Base-by-base conservation (phyloP, 2,329 filamentous ascomycete species). In the Pseudogymnoascus sp. region DNA sequence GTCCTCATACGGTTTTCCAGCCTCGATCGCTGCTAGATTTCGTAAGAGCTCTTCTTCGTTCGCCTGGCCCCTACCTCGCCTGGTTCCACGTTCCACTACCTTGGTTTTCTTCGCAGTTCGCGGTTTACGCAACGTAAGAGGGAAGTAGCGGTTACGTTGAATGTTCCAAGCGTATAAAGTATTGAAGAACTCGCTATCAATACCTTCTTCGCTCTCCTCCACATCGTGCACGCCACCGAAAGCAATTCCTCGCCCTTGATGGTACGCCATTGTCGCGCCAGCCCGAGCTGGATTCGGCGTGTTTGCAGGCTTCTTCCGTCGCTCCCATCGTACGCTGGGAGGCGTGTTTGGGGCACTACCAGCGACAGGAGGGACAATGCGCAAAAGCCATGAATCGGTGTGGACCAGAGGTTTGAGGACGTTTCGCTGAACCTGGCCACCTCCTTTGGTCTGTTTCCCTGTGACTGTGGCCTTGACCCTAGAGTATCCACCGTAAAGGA, bases 141-240 rank as follows among this genome's bases (percentile, higher is more conserved):
- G 90, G 78, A 97, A 97, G 77, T 96, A 97, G 7, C 94, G 83
- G 72, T 99, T 99, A 63, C 93, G 85, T 70, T 97, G 94, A 65
- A 96, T 86, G 71, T 96, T 97, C 90, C 92, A 97, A 4, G 92
- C 89, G 70, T 89, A 95, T 25, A 97, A 76, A 62, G 87, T 84
- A 69, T 97, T 93, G 78, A 97, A 99, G 76, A 99, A 99, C 73
- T 97, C 92, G 71, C 90, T 96, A 61, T 99, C 93, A 67, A 99
- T 96, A 3, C 90, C 92, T 73, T 99, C 94, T 72, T 96, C 92
- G 66, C 85, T 93, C 72, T 92, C 84, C 73, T 96, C 91, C 0
- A 95, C 88, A 68, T 96, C 92, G 69, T 97, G 91, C 3, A 99
- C 94, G 60, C 94, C 94, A 48, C 94, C 94, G 72, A 97, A 97